phyloP scores from a whole-genome alignment of 495 filamentous ascomycete genomes.

The Letharia columbiana region DNA sequence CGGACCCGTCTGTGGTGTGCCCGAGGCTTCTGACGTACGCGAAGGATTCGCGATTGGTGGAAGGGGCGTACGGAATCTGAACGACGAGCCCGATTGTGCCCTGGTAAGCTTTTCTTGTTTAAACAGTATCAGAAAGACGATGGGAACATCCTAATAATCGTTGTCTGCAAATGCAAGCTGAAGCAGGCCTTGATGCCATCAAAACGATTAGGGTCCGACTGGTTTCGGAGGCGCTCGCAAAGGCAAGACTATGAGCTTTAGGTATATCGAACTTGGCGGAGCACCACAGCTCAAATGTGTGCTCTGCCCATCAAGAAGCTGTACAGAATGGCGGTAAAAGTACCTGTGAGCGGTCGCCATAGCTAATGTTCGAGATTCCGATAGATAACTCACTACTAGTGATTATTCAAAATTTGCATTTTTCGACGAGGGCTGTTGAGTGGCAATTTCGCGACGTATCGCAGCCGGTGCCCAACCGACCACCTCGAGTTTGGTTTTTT shows the following conservation, averaged over 20 bases:
- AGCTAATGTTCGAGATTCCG: too few relatives aligned
- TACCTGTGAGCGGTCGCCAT: too few relatives aligned
- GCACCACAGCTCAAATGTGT: not conserved
- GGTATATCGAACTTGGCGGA: not conserved
- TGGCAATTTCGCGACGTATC: too few relatives aligned
- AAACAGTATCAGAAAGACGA: too few relatives aligned
- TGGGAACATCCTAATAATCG: not conserved
- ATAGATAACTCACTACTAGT: too few relatives aligned
- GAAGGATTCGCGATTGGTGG: constrained; percentile 28
- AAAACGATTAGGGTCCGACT: constrained; percentile 24
- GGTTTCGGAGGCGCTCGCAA: constrained; percentile 15
- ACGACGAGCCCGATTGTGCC: constrained; percentile 29
- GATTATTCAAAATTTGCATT: too few relatives aligned
- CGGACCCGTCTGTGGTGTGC: constrained; percentile 31
- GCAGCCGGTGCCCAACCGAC: too few relatives aligned
- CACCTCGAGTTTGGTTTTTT: too few relatives aligned
- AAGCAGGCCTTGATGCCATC: constrained; percentile 26
- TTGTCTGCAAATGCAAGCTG: constrained; percentile 23
- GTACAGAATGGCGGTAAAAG: too few relatives aligned
- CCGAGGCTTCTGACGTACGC: constrained; percentile 31
- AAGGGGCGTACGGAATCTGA: constrained; percentile 29
- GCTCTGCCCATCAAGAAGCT: too few relatives aligned
- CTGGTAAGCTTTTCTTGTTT: constrained; percentile 18
- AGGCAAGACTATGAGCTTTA: not conserved
- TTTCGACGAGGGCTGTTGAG: too few relatives aligned